Evolutionary conservation across 768 basidiomycete species (phyloP).

Genomic region (Psilocybe sp.): DNA sequence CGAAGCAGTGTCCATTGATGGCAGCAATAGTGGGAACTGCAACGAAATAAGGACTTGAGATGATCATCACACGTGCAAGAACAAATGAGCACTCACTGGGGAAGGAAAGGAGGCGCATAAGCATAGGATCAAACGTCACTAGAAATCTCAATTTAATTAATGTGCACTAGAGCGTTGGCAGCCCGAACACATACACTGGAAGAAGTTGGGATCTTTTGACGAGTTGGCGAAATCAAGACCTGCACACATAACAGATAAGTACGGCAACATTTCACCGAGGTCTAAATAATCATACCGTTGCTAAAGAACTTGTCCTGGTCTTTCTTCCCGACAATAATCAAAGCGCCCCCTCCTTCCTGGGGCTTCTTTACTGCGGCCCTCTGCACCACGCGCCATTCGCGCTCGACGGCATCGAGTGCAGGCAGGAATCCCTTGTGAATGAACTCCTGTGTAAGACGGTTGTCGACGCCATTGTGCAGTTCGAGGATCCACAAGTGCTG

Average conservation of each 20-base stretch:
- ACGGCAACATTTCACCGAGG: background rate
- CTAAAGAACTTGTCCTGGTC: slow-evolving; percentile 88
- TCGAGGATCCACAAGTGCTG: slow-evolving; percentile 73
- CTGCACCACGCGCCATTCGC: slow-evolving; percentile 62
- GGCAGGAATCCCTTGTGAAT: slow-evolving; percentile 62
- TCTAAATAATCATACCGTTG: slow-evolving; percentile 49
- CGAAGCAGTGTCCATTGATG: slow-evolving; percentile 85
- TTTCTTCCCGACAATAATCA: slow-evolving; percentile 74
- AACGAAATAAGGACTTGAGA: slow-evolving; percentile 1
- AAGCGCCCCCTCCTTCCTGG: slow-evolving; percentile 59
- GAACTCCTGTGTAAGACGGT: slow-evolving; percentile 57
- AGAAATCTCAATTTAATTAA: slow-evolving; percentile 6
- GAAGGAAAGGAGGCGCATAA: slow-evolving; percentile 67
- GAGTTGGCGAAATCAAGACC: slow-evolving; percentile 64
- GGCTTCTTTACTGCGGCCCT: slow-evolving; percentile 44
- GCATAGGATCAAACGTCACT: slow-evolving; percentile 76
- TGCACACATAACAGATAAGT: slow-evolving; percentile 19
- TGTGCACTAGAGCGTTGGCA: background rate
- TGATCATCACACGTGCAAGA: background rate
- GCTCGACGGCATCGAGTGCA: slow-evolving; percentile 70
- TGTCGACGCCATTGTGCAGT: slow-evolving; percentile 76
- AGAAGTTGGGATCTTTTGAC: slow-evolving; percentile 55
- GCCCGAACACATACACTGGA: slow-evolving; percentile 43
- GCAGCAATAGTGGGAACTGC: slow-evolving; percentile 77
- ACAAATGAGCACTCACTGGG: slow-evolving; percentile 52